Evolutionary conservation across 2,329 filamentous ascomycete genomes (phyloP), one percentile per base, ranked within the genome.

Genomic region (Parastagonospora nodorum): DNA sequence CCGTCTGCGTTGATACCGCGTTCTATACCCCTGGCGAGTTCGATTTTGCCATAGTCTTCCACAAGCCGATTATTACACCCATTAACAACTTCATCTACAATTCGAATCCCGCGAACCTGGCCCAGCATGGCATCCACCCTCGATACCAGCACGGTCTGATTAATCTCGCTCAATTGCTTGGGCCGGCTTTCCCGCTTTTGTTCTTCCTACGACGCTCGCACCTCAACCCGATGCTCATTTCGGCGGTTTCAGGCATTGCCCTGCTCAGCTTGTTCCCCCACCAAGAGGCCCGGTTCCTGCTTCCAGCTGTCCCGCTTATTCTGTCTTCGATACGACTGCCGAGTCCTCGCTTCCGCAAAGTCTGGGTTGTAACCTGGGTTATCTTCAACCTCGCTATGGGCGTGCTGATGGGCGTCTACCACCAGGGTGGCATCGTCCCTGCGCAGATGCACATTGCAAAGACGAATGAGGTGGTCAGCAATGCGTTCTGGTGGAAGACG

Each of bases 401-500:
- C 4, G 66, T 87, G 0, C 71, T 93, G 40, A 92, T 92, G 87
- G 89, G 89, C n/a, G 77, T 84, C 4, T 93, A 90, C 66, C 89
- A 93, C 70, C 89, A 93, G 74, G 89, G 88, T 27, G 89, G 89
- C 37, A 84, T 92, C 24, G 81, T 93, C 1, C 88, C 89, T 0
- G 85, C 84, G 6, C 89, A 93, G 64, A 84, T 88, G 0, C 90
- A 90, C 67, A 80, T 93, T 66, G 88, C 85, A 64, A 83, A 83
- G 47, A 86, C 89, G 58, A 80, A 84, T 4, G 86, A 70, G 15
- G 60, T 88, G 56, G 84, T 88, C 8, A 86, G 85, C 1, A 81
- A 87, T 30, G 87, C 87, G 3, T 80, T 89, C 43, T 93, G 89
- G 89, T 93, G 89, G 89, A 92, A 92, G 71, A 92, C 89, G 1